Evolutionary conservation across 2,329 filamentous ascomycete genomes (phyloP), one percentile per base, ranked within the genome.

Genomic region (Gaeumannomyces sp.): DNA sequence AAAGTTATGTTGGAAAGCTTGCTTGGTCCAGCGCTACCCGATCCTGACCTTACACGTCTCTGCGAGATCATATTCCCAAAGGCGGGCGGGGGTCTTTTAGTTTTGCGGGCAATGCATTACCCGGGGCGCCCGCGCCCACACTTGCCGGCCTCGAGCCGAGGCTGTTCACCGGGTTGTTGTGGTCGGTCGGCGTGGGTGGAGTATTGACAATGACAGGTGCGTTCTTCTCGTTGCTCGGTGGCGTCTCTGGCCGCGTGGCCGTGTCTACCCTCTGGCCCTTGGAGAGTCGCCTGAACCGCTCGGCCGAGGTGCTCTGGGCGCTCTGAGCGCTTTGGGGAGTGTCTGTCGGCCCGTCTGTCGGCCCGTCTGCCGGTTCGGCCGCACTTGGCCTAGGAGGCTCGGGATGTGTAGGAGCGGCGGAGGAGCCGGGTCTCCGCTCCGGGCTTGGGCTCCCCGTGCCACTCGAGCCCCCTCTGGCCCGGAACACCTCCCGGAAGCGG

Each of bases 1-100:
- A 85, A 83, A 68, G 88, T 88, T 62, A 88, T 87, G 68, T 85
- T 93, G 38, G 93, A 96, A 53, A 97, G 83, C 77, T 96, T 97
- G 82, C 93, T 97, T 38, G 93, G 93, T 59, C 83, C 83, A 68
- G 87, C 77, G 65, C 76, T 82, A 66, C 76, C 77, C 67, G 83
- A 85, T 72, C 79, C 79, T 80, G 86, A 82, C 72, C 81, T 80
- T 66, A 73, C 74, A 69, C 83, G 79, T 71, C 81, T 76, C 67
- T 93, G 90, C 65, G 88, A 85, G 77, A 88, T 91, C 85, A 91
- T 91, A 72, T 85, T 89, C 71, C 85, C 87, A 29, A 63, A 59
- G 7, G 60, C 31, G 69, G 87, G 84, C 53, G 85, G 80, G 88
- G 56, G 22, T 64, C 62, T 16, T 29, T 59, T 13, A n/a, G 33